A percentile compares a stretch with the other conserved stretches of the same genome.
Evolutionary conservation across 2,329 filamentous ascomycete species (phyloP).

Genomic region (Plenodomus biglobosus): DNA sequence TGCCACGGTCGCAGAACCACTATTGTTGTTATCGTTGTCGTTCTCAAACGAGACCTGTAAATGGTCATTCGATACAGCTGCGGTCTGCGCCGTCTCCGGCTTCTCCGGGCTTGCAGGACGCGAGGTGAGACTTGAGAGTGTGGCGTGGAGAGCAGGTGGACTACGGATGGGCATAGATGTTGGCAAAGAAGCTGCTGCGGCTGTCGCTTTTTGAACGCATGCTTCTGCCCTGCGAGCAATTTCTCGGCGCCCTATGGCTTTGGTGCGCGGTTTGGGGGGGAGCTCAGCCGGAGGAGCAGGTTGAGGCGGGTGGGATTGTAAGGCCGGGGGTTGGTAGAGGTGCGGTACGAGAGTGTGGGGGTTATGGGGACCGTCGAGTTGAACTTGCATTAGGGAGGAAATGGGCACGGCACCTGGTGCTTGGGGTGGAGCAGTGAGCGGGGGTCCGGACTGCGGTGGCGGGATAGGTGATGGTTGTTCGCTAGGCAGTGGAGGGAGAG

Average conservation of each 20-base stretch:
- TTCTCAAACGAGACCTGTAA: conserved; percentile 18
- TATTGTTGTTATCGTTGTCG: not conserved
- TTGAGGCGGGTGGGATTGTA: conserved; percentile 16
- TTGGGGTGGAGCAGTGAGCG: conserved; percentile 8
- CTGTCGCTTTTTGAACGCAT: conserved; percentile 49
- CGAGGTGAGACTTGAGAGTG: conserved; percentile 13
- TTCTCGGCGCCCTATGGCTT: conserved; percentile 62
- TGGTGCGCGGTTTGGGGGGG: conserved; percentile 47
- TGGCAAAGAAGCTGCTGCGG: conserved; percentile 30
- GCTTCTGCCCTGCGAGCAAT: conserved; percentile 62
- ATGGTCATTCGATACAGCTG: conserved; percentile 15
- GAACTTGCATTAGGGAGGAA: conserved; percentile 37
- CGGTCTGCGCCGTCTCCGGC: conserved; percentile 1
- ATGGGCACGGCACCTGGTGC: conserved; percentile 28
- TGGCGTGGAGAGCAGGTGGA: conserved; percentile 21
- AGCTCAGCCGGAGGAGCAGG: conserved; percentile 21
- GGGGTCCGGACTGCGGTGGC: conserved; percentile 3
- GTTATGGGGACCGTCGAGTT: conserved; percentile 32
- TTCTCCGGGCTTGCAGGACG: conserved; percentile 26
- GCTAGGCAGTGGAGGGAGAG: conserved; percentile 55
- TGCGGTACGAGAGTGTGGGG: conserved; percentile 24
- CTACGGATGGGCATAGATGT: conserved; percentile 41
- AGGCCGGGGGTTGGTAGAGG: conserved; percentile 30
- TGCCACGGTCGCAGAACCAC: conserved; percentile 47
- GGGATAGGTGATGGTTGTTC: conserved; percentile 33